Conservation (phyloP, 2,329 filamentous ascomycete genomes). For the Helotiales sp. region DNA sequence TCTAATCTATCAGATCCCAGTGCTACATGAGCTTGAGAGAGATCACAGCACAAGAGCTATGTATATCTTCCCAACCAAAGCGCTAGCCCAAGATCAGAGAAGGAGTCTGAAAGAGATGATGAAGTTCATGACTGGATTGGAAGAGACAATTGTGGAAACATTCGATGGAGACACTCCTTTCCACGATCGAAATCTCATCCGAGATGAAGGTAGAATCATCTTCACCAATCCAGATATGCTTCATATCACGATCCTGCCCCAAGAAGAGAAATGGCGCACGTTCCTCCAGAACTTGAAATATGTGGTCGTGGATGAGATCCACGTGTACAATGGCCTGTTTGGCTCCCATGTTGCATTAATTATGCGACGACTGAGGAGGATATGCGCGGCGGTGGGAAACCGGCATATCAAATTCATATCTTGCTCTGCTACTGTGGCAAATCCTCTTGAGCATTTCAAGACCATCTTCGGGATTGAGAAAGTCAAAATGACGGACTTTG, state of each 20-base stretch:
- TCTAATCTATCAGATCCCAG: constrained; percentile 94
- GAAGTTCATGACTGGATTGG: constrained; percentile 74
- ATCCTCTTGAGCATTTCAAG: constrained; percentile 87
- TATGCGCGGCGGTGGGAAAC: constrained; percentile 91
- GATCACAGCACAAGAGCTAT: constrained; percentile 79
- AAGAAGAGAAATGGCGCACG: constrained; percentile 84
- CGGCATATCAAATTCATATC: constrained; percentile 84
- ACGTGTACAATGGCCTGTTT: constrained; percentile 95
- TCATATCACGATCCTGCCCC: constrained; percentile 88
- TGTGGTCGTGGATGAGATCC: constrained; percentile 88
- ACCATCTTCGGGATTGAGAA: constrained; percentile 89
- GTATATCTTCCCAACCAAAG: constrained; percentile 98
- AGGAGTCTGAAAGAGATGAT: constrained; percentile 85
- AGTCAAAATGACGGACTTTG: constrained; percentile 81
- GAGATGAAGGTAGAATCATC: constrained; percentile 87
- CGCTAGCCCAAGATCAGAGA: constrained; percentile 90
- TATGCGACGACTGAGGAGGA: constrained; percentile 83
- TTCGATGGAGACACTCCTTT: constrained; percentile 96
- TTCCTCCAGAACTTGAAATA: constrained; percentile 89
- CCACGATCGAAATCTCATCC: constrained; percentile 72
- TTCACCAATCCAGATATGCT: constrained; percentile 99
- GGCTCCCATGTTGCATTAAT: constrained; percentile 93
- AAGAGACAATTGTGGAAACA: constrained; percentile 80
- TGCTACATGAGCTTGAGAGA: constrained; percentile 81
- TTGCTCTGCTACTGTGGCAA: constrained; percentile 94